These are phyloP conservation scores for Boletellus dicymbophilus DNA, from an alignment of 1,284 basidiomycete species.

Conservation along the genomic window DNA sequence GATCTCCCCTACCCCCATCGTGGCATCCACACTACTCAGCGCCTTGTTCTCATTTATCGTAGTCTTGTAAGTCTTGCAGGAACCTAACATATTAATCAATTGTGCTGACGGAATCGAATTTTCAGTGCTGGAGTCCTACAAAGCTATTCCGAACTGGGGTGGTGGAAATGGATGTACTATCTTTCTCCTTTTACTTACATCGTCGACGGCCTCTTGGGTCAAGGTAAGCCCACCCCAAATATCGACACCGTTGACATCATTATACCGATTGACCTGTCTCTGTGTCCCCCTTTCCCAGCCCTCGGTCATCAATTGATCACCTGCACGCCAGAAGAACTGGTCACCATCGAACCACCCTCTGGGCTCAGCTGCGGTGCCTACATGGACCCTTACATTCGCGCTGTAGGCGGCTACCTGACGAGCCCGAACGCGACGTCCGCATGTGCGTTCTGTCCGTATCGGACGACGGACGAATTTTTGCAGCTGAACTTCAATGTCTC, in stretches of 20 bases:
- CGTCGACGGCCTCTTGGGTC: constrained; percentile 7
- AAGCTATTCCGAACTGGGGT: constrained; percentile 61
- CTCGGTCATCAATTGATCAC: constrained; percentile 51
- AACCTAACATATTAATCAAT: not conserved
- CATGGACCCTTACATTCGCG: constrained; percentile 51
- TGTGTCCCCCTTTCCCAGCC: constrained; percentile 24
- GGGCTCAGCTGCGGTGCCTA: constrained; percentile 64
- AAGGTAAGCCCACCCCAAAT: constrained; percentile 6
- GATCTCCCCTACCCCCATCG: constrained; percentile 61
- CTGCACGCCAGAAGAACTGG: constrained; percentile 58
- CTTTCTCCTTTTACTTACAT: constrained; percentile 11
- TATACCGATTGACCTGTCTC: too few species aligned
- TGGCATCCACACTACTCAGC: constrained; percentile 63
- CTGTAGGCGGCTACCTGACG: constrained; percentile 64
- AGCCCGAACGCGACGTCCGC: constrained; percentile 54
- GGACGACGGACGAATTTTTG: constrained; percentile 46
- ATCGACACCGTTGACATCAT: too few species aligned
- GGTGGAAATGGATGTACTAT: constrained; percentile 83
- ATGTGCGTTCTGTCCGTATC: constrained; percentile 58
- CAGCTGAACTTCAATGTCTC: constrained; percentile 44
- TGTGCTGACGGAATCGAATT: constrained; percentile 40
- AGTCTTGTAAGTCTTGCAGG: constrained; percentile 8
- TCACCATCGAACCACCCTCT: constrained; percentile 53
- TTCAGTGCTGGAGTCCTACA: constrained; percentile 62
- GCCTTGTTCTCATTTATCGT: constrained; percentile 57